A percentile compares a stretch with the other conserved stretches of the same genome.
Evolutionary conservation across 176 grass and related monocot genomes (phyloP).

Genomic region (Triticum timopheevii): DNA sequence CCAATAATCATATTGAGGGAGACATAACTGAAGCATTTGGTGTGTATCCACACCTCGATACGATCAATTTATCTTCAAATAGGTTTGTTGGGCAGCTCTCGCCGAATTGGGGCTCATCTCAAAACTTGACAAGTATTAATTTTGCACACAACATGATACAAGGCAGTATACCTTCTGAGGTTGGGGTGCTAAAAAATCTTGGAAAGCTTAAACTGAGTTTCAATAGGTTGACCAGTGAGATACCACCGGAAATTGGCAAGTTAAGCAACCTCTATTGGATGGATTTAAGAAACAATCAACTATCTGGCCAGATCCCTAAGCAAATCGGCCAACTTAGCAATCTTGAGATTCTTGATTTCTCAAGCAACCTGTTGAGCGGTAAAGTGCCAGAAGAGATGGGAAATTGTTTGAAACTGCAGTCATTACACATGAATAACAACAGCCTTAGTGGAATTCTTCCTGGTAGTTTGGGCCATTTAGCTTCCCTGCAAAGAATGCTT

Average conservation of each 20-base stretch:
- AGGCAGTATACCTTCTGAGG: slow-evolving; percentile 4
- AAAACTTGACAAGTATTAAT: neutral
- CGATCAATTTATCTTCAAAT: neutral
- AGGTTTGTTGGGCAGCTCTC: neutral
- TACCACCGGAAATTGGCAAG: neutral
- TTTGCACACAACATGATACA: slow-evolving; percentile 12
- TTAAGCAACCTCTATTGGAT: neutral
- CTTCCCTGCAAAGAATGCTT: slow-evolving; percentile 5
- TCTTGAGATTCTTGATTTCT: slow-evolving; percentile 5
- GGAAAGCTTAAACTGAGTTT: neutral
- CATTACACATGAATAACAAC: too few species aligned
- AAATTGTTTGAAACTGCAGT: too few species aligned
- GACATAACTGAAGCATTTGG: slow-evolving; percentile 31
- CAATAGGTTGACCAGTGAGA: neutral
- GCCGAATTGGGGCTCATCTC: neutral
- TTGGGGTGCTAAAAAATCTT: neutral
- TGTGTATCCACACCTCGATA: neutral
- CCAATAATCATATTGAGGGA: slow-evolving; percentile 26
- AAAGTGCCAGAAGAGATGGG: too few species aligned
- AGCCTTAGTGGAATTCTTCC: too few species aligned
- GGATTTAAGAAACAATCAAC: slow-evolving; percentile 6
- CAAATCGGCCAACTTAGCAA: neutral
- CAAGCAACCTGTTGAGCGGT: neutral
- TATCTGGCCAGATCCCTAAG: slow-evolving; percentile 1
- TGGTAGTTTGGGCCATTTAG: too few species aligned